Base-by-base conservation (phyloP, 1,284 basidiomycete species). In the Moniliophthora roreri region DNA sequence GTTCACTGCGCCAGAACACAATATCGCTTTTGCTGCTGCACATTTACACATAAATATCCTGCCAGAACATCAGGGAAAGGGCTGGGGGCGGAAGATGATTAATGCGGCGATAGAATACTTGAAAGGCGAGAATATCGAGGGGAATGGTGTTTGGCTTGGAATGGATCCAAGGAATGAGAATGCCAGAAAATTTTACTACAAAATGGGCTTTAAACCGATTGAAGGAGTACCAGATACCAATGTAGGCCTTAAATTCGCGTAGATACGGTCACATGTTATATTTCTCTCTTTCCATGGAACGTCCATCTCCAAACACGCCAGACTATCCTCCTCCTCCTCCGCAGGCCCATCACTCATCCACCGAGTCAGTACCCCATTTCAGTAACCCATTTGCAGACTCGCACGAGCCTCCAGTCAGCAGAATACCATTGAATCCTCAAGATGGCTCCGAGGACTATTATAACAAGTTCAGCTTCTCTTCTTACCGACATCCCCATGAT, bases 31-130 rank as follows among this genome's bases (percentile, higher is more conserved):
- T 62, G 79, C 83, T 13, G 77, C 80, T 10, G 85, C 84, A 9
- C 85, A 87, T 66, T 60, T 88, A 61, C 86, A 88, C 63, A 84
- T 88, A 64, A 74, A 89, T 60, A 78, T 88, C 50, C 62, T 88
- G 53, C 75, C 80, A 15, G 71, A 70, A 50, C 80, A 82, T 65
- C 84, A 84, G 66, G 69, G 78, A 48, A 73, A 79, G 55, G 85
- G 85, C 16, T 87, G 81, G 80, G 87, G 85, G 2, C 71, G 75
- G 55, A 78, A 71, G 63, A 63, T 89, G 56, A 80, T 88, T 53
- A 72, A 66, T 40, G 66, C 61, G 24, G 82, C 79, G 10, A 73
- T 84, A 20, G 68, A 75, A 48, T 70, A 78, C 64, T 64, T 88
- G 62, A 74, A 71, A 51, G 71, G 66, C 46, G 67, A 74, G 58